Evolutionary conservation across 352 stramenopile species (phyloP).

Genomic region (Lagenidium giganteum): DNA sequence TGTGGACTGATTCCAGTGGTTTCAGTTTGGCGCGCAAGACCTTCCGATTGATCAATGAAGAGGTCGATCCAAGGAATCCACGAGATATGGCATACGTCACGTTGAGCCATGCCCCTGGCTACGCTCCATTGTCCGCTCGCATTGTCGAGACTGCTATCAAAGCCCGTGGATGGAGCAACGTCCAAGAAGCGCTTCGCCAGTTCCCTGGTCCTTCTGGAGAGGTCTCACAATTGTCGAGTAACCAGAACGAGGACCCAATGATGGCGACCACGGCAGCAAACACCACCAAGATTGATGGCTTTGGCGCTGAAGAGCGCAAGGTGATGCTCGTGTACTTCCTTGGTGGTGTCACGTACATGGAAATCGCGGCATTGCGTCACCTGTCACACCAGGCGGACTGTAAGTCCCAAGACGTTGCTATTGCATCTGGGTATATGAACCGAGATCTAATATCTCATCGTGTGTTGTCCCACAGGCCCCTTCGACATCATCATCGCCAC

Average conservation of each 20-base stretch:
- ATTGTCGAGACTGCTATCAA: conserved; percentile 90
- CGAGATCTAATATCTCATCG: not conserved
- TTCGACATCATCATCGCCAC: conserved; percentile 92
- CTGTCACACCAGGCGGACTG: conserved; percentile 90
- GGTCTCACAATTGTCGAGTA: conserved; percentile 52
- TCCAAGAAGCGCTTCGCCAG: conserved; percentile 81
- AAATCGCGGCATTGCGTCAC: conserved; percentile 94
- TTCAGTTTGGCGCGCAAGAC: conserved; percentile 87
- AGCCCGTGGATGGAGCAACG: conserved; percentile 62
- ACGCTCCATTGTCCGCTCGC: conserved; percentile 91
- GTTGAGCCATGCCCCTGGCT: conserved; percentile 79
- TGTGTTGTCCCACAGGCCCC: conserved; percentile 32
- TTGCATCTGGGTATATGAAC: not conserved
- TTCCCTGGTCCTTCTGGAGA: conserved; percentile 77
- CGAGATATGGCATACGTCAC: conserved; percentile 93
- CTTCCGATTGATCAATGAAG: conserved; percentile 94
- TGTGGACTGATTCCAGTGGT: conserved; percentile 76
- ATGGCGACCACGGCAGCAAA: conserved; percentile 18
- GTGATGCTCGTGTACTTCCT: conserved; percentile 96
- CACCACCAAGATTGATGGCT: conserved; percentile 55
- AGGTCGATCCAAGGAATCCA: conserved; percentile 91
- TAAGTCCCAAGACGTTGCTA: conserved; percentile 33
- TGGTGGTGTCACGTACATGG: conserved; percentile 95
- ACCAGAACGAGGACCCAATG: conserved; percentile 25
- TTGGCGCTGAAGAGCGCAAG: conserved; percentile 81